Percentiles rank a stretch among this genome's conserved stretches.
phyloP scores from a whole-genome alignment of 345 rosid genomes.

The Gossypium longicalyx region DNA sequence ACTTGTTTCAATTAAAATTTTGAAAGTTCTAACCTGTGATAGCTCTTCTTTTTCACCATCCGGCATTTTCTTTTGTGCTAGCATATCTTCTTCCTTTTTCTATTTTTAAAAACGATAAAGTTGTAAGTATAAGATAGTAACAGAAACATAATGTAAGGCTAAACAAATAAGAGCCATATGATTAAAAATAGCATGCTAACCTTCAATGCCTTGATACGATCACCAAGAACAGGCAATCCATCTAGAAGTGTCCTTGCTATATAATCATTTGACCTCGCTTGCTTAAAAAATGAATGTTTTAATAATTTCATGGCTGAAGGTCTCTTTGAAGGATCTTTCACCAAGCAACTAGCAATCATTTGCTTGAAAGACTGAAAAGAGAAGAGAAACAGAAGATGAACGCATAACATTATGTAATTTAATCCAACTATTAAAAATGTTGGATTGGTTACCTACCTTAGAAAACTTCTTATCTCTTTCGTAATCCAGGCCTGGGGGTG shows the following conservation, averaged over 20 bases:
- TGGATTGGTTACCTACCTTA: constrained; percentile 44
- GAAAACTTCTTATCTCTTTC: constrained; percentile 95
- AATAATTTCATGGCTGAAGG: constrained; percentile 80
- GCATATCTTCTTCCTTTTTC: constrained; percentile 99
- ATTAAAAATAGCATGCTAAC: constrained; percentile 29
- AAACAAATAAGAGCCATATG: background rate
- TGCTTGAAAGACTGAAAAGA: constrained; percentile 86
- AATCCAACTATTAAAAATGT: constrained; percentile 13
- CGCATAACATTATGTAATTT: constrained; percentile 1
- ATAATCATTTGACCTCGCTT: constrained; percentile 90
- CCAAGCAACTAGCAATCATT: constrained; percentile 98
- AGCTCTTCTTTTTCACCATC: constrained; percentile 90
- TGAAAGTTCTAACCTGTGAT: constrained; percentile 62
- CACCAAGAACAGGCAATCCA: constrained; percentile 92
- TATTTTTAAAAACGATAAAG: constrained; percentile 29
- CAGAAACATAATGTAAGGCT: background rate
- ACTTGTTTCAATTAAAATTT: background rate
- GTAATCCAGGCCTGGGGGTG: constrained; percentile 95
- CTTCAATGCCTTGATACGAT: constrained; percentile 84
- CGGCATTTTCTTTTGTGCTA: constrained; percentile 96
- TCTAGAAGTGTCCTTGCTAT: constrained; percentile 70
- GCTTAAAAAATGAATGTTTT: constrained; percentile 95
- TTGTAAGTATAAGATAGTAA: constrained; percentile 19
- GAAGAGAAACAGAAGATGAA: constrained; percentile 18
- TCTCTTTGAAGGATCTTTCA: constrained; percentile 92